Percentiles rank a stretch among this genome's conserved stretches.
These are phyloP conservation scores for Barbarea vulgaris DNA, from an alignment of 345 rosid species.

Conservation along the genomic window DNA sequence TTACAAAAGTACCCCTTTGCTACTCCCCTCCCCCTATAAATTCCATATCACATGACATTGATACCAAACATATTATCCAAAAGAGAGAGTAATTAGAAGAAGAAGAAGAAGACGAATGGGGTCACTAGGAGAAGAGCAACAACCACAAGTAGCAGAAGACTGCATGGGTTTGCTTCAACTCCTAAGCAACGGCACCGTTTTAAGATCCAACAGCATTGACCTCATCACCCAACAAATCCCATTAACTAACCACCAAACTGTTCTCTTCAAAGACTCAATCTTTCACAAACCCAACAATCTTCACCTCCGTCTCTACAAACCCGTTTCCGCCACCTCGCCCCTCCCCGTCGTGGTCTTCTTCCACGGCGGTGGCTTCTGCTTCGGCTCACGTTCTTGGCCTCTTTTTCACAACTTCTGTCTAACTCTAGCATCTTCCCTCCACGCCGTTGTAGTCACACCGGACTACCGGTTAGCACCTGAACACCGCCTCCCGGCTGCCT, in stretches of 20 bases:
- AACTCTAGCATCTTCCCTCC: slow-evolving; percentile 59
- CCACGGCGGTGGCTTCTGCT: slow-evolving; percentile 91
- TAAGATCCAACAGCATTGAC: slow-evolving; percentile 48
- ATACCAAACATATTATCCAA: slow-evolving; percentile 7
- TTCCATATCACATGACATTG: not conserved
- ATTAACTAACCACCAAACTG: slow-evolving; percentile 35
- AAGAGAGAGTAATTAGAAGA: not conserved
- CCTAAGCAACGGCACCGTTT: slow-evolving; percentile 64
- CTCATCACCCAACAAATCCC: slow-evolving; percentile 42
- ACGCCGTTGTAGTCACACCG: slow-evolving; percentile 60
- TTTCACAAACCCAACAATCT: slow-evolving; percentile 55
- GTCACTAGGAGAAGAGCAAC: slow-evolving; percentile 52
- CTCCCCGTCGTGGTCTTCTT: slow-evolving; percentile 53
- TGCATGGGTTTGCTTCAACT: slow-evolving; percentile 70
- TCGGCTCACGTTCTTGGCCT: slow-evolving; percentile 80
- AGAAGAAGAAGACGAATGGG: slow-evolving; percentile 44
- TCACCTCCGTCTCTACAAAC: slow-evolving; percentile 71
- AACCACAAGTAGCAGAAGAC: slow-evolving; percentile 61
- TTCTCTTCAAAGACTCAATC: slow-evolving; percentile 58
- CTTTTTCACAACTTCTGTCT: slow-evolving; percentile 70
- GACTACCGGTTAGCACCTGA: slow-evolving; percentile 90
- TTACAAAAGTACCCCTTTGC: slow-evolving; percentile 19
- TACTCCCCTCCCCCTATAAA: slow-evolving; percentile 6
- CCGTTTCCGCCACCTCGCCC: slow-evolving; percentile 13
- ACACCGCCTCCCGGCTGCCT: slow-evolving; percentile 75